Percentiles rank a stretch among this genome's conserved stretches.
phyloP scores from a whole-genome alignment of 2,329 filamentous ascomycete genomes.

The Aspergillus felis region DNA sequence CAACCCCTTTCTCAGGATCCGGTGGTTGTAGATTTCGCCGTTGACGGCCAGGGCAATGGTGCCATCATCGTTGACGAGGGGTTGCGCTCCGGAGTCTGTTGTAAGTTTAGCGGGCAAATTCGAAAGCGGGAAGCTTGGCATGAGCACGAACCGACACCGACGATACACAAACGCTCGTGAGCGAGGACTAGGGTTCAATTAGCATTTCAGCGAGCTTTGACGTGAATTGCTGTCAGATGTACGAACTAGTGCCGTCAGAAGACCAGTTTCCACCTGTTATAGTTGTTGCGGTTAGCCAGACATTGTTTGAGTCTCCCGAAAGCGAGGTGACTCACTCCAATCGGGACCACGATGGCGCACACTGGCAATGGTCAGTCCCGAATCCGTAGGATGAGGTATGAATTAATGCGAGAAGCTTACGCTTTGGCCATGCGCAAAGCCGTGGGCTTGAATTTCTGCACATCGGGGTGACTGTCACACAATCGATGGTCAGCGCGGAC shows the following conservation, averaged over 20 bases:
- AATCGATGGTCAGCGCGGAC: slow-evolving; percentile 17
- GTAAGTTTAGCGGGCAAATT: slow-evolving; percentile 11
- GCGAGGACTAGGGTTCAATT: slow-evolving; percentile 66
- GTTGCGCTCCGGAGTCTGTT: slow-evolving; percentile 89
- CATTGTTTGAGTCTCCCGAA: slow-evolving; percentile 6
- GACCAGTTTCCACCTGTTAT: slow-evolving; percentile 76
- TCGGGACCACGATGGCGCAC: slow-evolving; percentile 95
- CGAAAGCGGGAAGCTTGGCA: slow-evolving; percentile 5
- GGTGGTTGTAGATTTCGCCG: slow-evolving; percentile 99
- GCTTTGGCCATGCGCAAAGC: slow-evolving; percentile 91
- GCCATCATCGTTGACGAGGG: slow-evolving; percentile 85
- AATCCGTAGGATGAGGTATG: slow-evolving; percentile 2
- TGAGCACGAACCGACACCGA: slow-evolving; percentile 74
- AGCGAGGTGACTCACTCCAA: slow-evolving; percentile 72
- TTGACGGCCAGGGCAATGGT: slow-evolving; percentile 92
- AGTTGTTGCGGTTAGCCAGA: slow-evolving; percentile 17
- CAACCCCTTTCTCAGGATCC: slow-evolving; percentile 82
- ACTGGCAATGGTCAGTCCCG: slow-evolving; percentile 50
- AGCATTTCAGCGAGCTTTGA: slow-evolving; percentile 11
- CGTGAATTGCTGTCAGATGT: background rate
- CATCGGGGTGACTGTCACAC: slow-evolving; percentile 70
- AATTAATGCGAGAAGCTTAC: slow-evolving; percentile 53
- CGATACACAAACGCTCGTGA: slow-evolving; percentile 96
- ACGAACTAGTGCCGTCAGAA: slow-evolving; percentile 84
- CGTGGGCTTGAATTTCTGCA: slow-evolving; percentile 92